Base-by-base conservation (phyloP, 2,329 filamentous ascomycete species). In the Ophiostoma tasmaniense region DNA sequence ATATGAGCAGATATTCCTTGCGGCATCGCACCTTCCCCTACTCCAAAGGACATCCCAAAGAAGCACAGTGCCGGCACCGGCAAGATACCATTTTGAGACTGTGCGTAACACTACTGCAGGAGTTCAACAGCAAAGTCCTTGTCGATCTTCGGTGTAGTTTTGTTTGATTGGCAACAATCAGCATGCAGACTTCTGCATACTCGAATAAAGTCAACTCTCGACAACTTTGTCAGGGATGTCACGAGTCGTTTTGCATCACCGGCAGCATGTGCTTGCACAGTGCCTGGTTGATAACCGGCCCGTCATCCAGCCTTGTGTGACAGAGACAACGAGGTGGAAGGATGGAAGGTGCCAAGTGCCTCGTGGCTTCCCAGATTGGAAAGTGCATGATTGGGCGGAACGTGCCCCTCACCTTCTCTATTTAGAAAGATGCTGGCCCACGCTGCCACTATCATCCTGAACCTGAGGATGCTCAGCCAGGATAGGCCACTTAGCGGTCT, bases 61-160 rank as follows among this genome's bases (percentile, higher is more conserved):
- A 25, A 55, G n/a, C 55, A 61, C 28, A 61, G 55, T 61, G 17
- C 28, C 59, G 1, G 17, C 30, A 22, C 11, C 59, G 59, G 59
- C 59, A n/a, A 11, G 59, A 62, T 62, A 33, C 59, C 59, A 28
- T 62, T 35, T 62, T n/a, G 59, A 62, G 59, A 62, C 25, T 61
- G 25, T 61, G 28, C 55, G 55, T 7, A 7, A 25, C 28, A 61
- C 25, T 61, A 61, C 14, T 33, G 25, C 13, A 33, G 25, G 10
- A 30, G 25, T 33, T 33, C 55, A 61, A 14, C 25, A 25, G 28
- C 22, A 25, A 55, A 13, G 37, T 45, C n/a, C 50, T 55, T 11
- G 50, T 22, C 50, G n/a, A 55, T 55, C 42, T 17, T 45, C 42
- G 42, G 42, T 45, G 42, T 45, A 45, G 17, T 2, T 45, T 45